Percentiles rank a stretch among this genome's conserved stretches.
Evolutionary conservation across 768 basidiomycete genomes (phyloP).

Genomic region (Cyclocybe cylindracea): DNA sequence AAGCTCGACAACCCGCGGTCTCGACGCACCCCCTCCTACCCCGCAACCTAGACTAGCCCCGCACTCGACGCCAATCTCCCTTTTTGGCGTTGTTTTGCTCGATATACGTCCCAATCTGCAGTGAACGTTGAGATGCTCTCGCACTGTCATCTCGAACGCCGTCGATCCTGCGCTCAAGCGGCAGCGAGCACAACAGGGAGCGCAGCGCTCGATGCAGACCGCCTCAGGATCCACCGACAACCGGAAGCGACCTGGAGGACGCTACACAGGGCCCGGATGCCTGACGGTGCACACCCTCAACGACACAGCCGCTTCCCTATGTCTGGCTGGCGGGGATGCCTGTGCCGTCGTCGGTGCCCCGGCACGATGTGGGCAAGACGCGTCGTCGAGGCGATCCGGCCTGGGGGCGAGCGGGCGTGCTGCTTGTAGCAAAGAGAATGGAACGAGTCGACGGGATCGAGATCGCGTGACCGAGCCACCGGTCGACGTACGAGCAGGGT

Average conservation of each 20-base stretch:
- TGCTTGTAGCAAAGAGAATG: conserved; percentile 30
- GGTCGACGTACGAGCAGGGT: conserved; percentile 62
- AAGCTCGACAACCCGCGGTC: too few relatives aligned
- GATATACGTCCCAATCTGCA: too few relatives aligned
- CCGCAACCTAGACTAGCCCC: too few relatives aligned
- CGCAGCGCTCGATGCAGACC: too few relatives aligned
- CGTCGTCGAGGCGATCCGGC: conserved; percentile 53
- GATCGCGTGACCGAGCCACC: conserved; percentile 52
- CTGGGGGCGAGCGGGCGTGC: conserved; percentile 35
- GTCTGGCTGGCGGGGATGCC: conserved; percentile 85
- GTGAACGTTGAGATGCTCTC: too few relatives aligned
- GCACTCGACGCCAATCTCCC: too few relatives aligned
- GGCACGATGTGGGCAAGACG: conserved; percentile 63
- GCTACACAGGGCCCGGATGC: conserved; percentile 20
- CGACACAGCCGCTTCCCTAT: conserved; percentile 56
- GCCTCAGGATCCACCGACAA: neutral
- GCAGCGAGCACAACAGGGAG: too few relatives aligned
- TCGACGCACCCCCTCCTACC: too few relatives aligned
- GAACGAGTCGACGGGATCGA: conserved; percentile 35
- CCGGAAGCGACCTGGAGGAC: conserved; percentile 26
- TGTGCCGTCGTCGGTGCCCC: conserved; percentile 80
- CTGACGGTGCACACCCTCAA: conserved; percentile 43
- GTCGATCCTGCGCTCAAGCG: too few relatives aligned
- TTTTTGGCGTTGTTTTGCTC: too few relatives aligned
- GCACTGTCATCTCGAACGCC: too few relatives aligned